A percentile compares a stretch with the other conserved stretches of the same genome.
phyloP scores from a whole-genome alignment of 1,139 yeast species.

The Blastobotrys malaysiensis region DNA sequence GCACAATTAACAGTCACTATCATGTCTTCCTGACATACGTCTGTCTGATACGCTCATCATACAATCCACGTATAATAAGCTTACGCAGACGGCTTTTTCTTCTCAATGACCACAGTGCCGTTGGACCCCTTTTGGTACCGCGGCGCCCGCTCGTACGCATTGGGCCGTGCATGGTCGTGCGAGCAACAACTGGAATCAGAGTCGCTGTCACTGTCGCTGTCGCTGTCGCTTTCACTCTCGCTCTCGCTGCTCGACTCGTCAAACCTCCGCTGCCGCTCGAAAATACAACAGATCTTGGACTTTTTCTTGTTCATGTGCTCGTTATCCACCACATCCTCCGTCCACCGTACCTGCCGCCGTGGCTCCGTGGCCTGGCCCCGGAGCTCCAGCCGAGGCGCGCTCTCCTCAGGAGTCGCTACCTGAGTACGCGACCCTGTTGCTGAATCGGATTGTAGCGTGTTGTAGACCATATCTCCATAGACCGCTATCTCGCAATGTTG shows the following conservation, averaged over 20 bases:
- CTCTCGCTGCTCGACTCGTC: slow-evolving; percentile 51
- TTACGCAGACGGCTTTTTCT: background rate
- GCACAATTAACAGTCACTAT: too few relatives aligned
- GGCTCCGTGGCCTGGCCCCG: slow-evolving; percentile 10
- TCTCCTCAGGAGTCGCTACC: background rate
- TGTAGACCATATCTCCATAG: background rate
- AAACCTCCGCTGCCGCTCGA: slow-evolving; percentile 74
- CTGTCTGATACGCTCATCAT: too few relatives aligned
- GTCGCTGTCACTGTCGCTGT: slow-evolving; percentile 29
- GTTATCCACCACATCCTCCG: slow-evolving; percentile 80
- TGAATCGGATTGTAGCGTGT: background rate
- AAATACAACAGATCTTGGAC: slow-evolving; percentile 92
- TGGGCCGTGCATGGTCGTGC: slow-evolving; percentile 25
- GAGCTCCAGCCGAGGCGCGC: slow-evolving; percentile 4
- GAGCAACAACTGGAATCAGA: slow-evolving; percentile 18
- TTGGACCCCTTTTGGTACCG: slow-evolving; percentile 13
- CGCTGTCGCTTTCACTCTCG: slow-evolving; percentile 38
- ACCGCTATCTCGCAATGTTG: background rate
- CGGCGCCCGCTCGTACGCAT: slow-evolving; percentile 38
- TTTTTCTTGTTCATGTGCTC: slow-evolving; percentile 84
- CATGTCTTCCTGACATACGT: too few relatives aligned
- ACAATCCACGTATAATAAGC: too few relatives aligned
- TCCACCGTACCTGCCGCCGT: slow-evolving; percentile 65
- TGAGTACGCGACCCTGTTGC: background rate
- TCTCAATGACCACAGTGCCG: background rate